phyloP scores from a whole-genome alignment of 192 early-diverging fungal species.

The Coemansia sp. region DNA sequence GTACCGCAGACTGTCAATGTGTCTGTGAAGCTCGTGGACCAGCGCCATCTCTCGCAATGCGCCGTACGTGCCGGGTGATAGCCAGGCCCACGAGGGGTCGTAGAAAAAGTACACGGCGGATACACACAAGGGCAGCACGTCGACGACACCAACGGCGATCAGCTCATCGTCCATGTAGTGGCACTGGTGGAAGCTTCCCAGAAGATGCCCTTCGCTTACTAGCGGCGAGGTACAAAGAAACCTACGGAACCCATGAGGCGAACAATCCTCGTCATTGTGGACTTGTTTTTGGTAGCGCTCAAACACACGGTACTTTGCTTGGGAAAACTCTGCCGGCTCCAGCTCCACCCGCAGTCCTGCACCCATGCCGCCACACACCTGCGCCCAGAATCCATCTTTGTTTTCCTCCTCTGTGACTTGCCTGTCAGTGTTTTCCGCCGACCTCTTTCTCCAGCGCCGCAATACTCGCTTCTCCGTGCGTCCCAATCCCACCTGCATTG shows the following conservation, averaged over 20 bases:
- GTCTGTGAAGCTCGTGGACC: slow-evolving; percentile 45
- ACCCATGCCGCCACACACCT: not conserved
- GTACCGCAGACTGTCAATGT: slow-evolving; percentile 56
- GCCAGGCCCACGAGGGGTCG: slow-evolving; percentile 73
- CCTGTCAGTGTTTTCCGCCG: not conserved
- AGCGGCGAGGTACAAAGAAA: slow-evolving; percentile 83
- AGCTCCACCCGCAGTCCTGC: slow-evolving; percentile 12
- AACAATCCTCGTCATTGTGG: slow-evolving; percentile 72
- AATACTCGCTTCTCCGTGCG: slow-evolving; percentile 23
- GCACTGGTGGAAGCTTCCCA: slow-evolving; percentile 86
- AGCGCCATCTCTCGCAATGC: slow-evolving; percentile 81
- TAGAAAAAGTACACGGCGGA: slow-evolving; percentile 96
- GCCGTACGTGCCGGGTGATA: slow-evolving; percentile 83
- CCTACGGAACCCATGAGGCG: slow-evolving; percentile 48
- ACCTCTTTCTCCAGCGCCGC: slow-evolving; percentile 20
- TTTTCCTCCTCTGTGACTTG: too few species aligned
- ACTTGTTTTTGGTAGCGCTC: slow-evolving; percentile 74
- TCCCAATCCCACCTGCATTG: slow-evolving; percentile 10
- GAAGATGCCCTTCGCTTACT: slow-evolving; percentile 42
- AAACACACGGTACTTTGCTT: slow-evolving; percentile 76
- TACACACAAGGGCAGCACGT: slow-evolving; percentile 82
- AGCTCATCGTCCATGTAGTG: slow-evolving; percentile 81
- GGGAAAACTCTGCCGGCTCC: slow-evolving; percentile 63
- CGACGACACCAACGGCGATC: slow-evolving; percentile 88
- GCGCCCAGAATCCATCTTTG: not conserved